Conservation (phyloP, 2,329 filamentous ascomycete species). For the Colletotrichum sp. region DNA sequence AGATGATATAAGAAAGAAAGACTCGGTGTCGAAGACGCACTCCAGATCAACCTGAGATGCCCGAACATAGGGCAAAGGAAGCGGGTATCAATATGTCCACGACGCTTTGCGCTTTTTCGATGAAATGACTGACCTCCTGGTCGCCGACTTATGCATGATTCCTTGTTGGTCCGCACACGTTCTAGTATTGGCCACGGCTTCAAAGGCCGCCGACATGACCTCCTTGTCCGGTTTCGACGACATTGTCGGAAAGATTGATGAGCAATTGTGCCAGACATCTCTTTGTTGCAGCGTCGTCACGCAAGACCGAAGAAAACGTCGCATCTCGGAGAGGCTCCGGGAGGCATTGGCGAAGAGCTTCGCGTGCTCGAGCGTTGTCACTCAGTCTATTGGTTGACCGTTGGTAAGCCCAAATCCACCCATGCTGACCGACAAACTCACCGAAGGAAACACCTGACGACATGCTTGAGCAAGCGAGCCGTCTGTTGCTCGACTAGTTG, state of each 20-base stretch:
- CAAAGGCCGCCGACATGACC: slow-evolving; percentile 29
- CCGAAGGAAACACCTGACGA: slow-evolving; percentile 96
- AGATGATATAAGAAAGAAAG: slow-evolving; percentile 12
- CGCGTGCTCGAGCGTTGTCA: slow-evolving; percentile 93
- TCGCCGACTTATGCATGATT: slow-evolving; percentile 20
- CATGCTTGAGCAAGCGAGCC: slow-evolving; percentile 93
- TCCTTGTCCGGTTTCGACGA: slow-evolving; percentile 52
- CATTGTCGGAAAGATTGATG: slow-evolving; percentile 93
- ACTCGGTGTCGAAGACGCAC: slow-evolving; percentile 10
- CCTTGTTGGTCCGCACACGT: slow-evolving; percentile 5
- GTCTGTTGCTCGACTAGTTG: slow-evolving; percentile 98
- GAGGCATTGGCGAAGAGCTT: slow-evolving; percentile 93
- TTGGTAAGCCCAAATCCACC: not conserved
- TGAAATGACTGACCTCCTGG: slow-evolving; percentile 16
- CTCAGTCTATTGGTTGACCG: slow-evolving; percentile 69
- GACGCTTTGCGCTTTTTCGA: slow-evolving; percentile 17
- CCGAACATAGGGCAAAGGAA: not conserved
- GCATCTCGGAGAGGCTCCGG: slow-evolving; percentile 98
- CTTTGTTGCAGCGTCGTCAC: slow-evolving; percentile 97
- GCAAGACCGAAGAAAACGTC: slow-evolving; percentile 94
- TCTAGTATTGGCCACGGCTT: not conserved
- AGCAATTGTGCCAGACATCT: slow-evolving; percentile 95
- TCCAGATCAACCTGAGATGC: slow-evolving; percentile 12
- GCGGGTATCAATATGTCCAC: slow-evolving; percentile 16
- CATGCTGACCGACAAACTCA: slow-evolving; percentile 53